A percentile compares a stretch with the other conserved stretches of the same genome.
Conservation (phyloP, 192 early-diverging fungal species). For the Backusella tarrabulga region DNA sequence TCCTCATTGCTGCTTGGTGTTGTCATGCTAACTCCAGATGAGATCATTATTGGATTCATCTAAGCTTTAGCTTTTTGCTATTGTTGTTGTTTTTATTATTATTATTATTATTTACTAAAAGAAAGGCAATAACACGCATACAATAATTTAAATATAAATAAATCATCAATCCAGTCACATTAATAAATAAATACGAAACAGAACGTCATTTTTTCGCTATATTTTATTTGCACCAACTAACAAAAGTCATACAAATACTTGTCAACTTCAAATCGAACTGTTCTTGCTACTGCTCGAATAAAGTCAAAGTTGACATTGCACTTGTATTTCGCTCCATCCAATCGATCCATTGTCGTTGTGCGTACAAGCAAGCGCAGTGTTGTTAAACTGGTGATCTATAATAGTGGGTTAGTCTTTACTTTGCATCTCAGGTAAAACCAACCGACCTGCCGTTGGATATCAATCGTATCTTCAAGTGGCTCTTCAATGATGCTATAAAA, state of each 20-base stretch:
- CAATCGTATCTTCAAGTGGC: constrained; percentile 68
- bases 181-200: not conserved
- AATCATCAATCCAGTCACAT: not conserved
- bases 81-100: not conserved
- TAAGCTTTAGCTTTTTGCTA: not conserved
- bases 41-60: not conserved
- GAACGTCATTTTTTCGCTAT: not conserved
- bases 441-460: constrained; percentile 64
- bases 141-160: not conserved
- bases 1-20: not conserved
- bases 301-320: constrained; percentile 86
- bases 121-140: not conserved
- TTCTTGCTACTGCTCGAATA: constrained; percentile 67
- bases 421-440: no score
- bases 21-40: not conserved
- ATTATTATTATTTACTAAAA: not conserved
- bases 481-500: constrained; percentile 87
- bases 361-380: constrained; percentile 76
- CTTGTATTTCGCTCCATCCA: constrained; percentile 86
- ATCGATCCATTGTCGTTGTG: constrained; percentile 63
- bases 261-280: constrained; percentile 83
- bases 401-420: not conserved
- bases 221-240: not conserved
- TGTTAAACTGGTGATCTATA: constrained; percentile 81
- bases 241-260: constrained; percentile 74